A percentile compares a stretch with the other conserved stretches of the same genome.
These are phyloP conservation scores for Ascoidea tarda DNA, from an alignment of 805 yeast species.

Conservation along the genomic window DNA sequence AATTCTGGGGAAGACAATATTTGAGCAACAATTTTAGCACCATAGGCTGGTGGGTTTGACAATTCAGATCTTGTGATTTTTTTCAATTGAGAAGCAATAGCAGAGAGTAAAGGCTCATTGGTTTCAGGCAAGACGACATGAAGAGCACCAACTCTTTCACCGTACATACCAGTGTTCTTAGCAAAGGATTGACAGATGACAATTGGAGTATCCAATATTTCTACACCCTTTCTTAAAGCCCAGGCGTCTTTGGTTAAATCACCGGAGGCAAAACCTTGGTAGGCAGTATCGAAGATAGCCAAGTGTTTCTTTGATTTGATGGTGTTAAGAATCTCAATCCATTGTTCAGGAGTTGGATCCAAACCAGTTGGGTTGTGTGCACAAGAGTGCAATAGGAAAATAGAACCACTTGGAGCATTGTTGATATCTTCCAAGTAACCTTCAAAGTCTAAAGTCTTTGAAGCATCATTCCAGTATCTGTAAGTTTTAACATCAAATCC, in stretches of 20 bases:
- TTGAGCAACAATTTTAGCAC: conserved; percentile 77
- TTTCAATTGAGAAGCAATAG: conserved; percentile 64
- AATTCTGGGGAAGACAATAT: conserved; percentile 58
- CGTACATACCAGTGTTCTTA: conserved; percentile 92
- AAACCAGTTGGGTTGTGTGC: conserved; percentile 98
- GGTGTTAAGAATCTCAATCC: conserved; percentile 57
- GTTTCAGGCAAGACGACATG: conserved; percentile 49
- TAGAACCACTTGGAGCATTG: conserved; percentile 59
- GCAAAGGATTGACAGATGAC: conserved; percentile 91
- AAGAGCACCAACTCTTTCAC: conserved; percentile 93
- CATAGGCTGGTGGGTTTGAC: conserved; percentile 92
- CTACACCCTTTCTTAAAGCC: conserved; percentile 52
- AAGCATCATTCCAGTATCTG: conserved; percentile 70
- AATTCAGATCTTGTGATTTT: conserved; percentile 69
- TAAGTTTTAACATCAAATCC: conserved; percentile 58
- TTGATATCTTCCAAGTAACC: conserved; percentile 53
- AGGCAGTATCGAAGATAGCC: conserved; percentile 85
- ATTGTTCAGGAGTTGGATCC: conserved; percentile 76
- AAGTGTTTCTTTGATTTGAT: conserved; percentile 51
- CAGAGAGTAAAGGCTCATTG: conserved; percentile 26
- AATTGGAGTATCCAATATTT: conserved; percentile 36
- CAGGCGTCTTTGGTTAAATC: conserved; percentile 71
- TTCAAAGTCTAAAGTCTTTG: conserved; percentile 55
- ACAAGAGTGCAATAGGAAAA: conserved; percentile 81
- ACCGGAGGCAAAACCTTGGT: conserved; percentile 96